Evolutionary conservation across 2,329 filamentous ascomycete species (phyloP).

Genomic region (Neofusicoccum laricinum): DNA sequence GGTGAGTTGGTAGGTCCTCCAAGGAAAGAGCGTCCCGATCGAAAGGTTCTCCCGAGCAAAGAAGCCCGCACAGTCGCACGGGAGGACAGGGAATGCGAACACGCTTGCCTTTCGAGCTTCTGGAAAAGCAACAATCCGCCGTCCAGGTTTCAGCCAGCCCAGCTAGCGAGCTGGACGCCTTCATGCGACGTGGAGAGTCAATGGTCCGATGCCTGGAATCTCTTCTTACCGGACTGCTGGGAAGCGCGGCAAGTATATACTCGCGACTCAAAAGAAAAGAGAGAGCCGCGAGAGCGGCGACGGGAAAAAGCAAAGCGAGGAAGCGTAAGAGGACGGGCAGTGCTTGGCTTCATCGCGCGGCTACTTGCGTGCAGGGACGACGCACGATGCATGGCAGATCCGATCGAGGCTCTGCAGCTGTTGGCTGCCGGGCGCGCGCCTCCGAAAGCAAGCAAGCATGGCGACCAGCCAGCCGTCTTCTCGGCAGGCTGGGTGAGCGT

Average conservation of each 20-base stretch:
- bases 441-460: not conserved
- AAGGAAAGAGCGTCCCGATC: not conserved
- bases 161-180: not conserved
- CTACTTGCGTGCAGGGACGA: not conserved
- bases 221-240: not conserved
- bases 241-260: not conserved
- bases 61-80: not conserved
- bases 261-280: not conserved
- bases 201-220: not conserved
- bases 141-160: not conserved
- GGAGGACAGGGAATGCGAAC: not conserved
- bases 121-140: constrained; percentile 1
- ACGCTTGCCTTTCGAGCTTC: not conserved
- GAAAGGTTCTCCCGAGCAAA: constrained; percentile 8
- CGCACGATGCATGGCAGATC: not conserved
- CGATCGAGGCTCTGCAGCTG: constrained; percentile 3
- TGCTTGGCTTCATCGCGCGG: too few relatives aligned
- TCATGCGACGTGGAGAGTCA: constrained; percentile 3
- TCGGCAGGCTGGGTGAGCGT: not conserved
- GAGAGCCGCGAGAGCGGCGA: not conserved
- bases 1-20: not conserved
- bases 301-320: not conserved
- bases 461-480: not conserved
- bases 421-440: not conserved
- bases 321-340: not conserved